Evolutionary conservation across 129 eudicot species (phyloP), one percentile per base, ranked within the genome.

Genomic region (Mikania micrantha): DNA sequence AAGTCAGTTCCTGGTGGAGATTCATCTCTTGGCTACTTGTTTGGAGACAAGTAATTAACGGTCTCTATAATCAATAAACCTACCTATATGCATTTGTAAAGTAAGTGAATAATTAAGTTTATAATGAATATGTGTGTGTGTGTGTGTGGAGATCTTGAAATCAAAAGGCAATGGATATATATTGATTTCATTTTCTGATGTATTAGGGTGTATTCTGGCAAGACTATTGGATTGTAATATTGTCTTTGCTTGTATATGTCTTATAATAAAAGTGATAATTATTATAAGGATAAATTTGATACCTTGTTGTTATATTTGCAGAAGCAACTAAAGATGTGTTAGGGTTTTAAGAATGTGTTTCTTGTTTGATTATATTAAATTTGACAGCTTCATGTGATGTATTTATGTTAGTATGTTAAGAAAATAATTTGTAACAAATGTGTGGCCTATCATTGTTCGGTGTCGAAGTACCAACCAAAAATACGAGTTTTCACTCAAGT

Each of bases 1-100:
- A 85, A 82, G 19, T 86, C 85, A 12, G 92, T 72, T 69, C 92
- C 92, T 2, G 92, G 92, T 19, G 92, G 92, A 42, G 80, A 78
- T 75, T 86, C 92, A 54, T 82, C 88, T 60, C 82, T 86, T 21
- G 92, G 92, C 5, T 86, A 86, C 79, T 65, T 86, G 78, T 86
- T 86, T 82, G 92, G 88, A 80, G 92, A 86, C 50, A 77, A 85
- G 81, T 79, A 67, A 75, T 70, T 79, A 67, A 75, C 65, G 64
- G 50, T 67, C 48, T 16, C 16, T 28, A 67, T 0, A 50, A 2
- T 7, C 21, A n/a, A 53, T 53, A 53, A 53, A 61, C 67, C 35
- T 61, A 35, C 34, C 16, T 21, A 4, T 60, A 16, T 34, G 34
- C 35, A 13, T 25, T 12, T 27, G 3, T 11, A 28, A 25, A 56